phyloP scores from a whole-genome alignment of 495 filamentous ascomycete species.

The Aspergillus avenaceus region DNA sequence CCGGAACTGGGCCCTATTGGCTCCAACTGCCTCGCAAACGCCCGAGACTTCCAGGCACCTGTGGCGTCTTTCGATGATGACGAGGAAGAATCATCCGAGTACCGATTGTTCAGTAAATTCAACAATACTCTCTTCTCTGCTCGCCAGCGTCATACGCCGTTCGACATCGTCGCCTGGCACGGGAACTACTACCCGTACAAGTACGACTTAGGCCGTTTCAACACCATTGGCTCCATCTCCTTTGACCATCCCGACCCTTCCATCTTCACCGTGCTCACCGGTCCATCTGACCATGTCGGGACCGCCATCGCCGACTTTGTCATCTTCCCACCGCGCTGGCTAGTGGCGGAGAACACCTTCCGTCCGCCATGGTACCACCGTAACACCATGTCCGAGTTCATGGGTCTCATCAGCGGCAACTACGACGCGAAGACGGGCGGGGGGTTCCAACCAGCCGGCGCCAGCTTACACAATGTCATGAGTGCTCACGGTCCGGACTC shows the following conservation, averaged over 20 bases:
- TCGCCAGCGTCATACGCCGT: conserved; percentile 68
- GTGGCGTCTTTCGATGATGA: conserved; percentile 72
- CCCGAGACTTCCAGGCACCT: conserved; percentile 83
- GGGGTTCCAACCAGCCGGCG: conserved; percentile 59
- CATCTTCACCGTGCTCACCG: conserved; percentile 79
- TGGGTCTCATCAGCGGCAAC: conserved; percentile 55
- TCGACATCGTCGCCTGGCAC: conserved; percentile 84
- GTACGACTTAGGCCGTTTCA: conserved; percentile 80
- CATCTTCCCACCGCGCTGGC: conserved; percentile 79
- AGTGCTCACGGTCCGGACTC: conserved; percentile 59
- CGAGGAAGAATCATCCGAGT: conserved; percentile 39
- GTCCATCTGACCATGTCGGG: conserved; percentile 65
- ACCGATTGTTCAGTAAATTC: conserved; percentile 72
- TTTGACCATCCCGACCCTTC: conserved; percentile 81
- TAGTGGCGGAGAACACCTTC: conserved; percentile 74
- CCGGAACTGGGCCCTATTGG: conserved; percentile 90
- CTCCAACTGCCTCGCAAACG: conserved; percentile 80
- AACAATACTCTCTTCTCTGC: conserved; percentile 73
- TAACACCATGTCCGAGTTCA: conserved; percentile 70
- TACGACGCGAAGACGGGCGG: conserved; percentile 65
- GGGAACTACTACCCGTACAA: conserved; percentile 77
- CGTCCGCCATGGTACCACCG: conserved; percentile 81
- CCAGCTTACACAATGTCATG: conserved; percentile 63
- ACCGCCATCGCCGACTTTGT: conserved; percentile 80
- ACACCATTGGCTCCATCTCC: conserved; percentile 66